These are phyloP conservation scores for Urostyla sp. DNA, from an alignment of 73 alveolate species.

Conservation along the genomic window DNA sequence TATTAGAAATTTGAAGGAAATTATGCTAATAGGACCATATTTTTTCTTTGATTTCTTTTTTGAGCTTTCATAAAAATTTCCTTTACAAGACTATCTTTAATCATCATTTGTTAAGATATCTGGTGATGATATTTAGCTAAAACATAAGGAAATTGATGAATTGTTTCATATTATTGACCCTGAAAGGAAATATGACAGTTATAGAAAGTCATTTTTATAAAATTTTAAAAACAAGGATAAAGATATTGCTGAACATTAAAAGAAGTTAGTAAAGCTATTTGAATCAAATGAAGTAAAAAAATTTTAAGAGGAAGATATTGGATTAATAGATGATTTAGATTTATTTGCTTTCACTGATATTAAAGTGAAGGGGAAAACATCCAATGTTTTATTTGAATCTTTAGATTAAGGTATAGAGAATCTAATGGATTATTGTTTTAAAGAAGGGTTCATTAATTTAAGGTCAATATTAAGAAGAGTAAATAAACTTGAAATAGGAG, in stretches of 20 bases:
- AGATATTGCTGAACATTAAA: not conserved
- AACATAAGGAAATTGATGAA: constrained; percentile 3
- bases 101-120: not conserved
- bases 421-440: constrained; percentile 4
- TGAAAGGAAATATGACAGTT: not conserved
- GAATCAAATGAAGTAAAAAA: not conserved
- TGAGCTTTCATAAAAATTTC: not conserved
- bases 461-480: constrained; percentile 24
- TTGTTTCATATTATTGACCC: constrained; percentile 3
- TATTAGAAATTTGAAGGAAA: not conserved
- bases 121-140: constrained; percentile 31
- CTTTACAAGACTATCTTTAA: constrained; percentile 2
- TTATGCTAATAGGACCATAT: constrained; percentile 21
- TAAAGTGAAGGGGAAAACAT: not conserved
- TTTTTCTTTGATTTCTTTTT: constrained; percentile 4
- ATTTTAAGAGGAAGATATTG: constrained; percentile 7
- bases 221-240: constrained; percentile 18
- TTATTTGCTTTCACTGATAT: constrained; percentile 22
- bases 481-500: constrained; percentile 25
- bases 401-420: constrained; percentile 4
- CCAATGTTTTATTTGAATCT: constrained; percentile 42
- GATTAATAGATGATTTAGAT: constrained; percentile 28
- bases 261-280: not conserved
- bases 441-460: not conserved
- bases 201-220: not conserved